Evolutionary conservation across 208 protist species (phyloP).

Genomic region (Balamuthia mandrillaris): DNA sequence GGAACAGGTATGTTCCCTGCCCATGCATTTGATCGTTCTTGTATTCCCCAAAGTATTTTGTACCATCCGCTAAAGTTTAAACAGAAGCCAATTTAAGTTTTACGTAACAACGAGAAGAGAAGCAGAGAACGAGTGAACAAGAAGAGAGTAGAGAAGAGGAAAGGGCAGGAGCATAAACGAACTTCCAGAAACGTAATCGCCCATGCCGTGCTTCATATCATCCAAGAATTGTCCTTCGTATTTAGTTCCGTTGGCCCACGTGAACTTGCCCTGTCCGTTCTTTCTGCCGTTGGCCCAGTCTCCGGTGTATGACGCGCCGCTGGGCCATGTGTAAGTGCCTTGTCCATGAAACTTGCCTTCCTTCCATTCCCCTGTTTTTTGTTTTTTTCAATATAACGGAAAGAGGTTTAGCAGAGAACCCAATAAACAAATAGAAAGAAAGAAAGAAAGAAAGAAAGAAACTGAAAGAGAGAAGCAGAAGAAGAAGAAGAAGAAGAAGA

Average conservation of each 20-base stretch:
- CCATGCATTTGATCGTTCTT: background rate
- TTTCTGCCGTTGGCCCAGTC: background rate
- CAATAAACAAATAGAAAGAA: background rate
- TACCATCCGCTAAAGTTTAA: background rate
- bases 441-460: too few relatives aligned
- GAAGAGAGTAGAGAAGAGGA: background rate
- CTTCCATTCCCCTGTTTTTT: background rate
- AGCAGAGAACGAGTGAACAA: background rate
- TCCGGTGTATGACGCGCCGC: background rate
- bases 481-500: too few relatives aligned
- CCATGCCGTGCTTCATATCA: background rate
- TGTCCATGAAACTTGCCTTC: background rate
- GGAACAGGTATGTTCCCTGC: background rate
- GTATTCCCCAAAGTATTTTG: background rate
- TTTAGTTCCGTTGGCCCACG: background rate
- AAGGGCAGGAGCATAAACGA: background rate
- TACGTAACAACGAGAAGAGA: too few relatives aligned
- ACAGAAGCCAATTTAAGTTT: too few relatives aligned
- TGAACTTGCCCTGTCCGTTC: slow-evolving; percentile 5
- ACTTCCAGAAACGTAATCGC: background rate
- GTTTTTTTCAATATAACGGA: too few relatives aligned
- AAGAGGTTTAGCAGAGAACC: background rate
- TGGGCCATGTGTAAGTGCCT: background rate
- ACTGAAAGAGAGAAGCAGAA: background rate
- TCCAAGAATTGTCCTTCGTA: background rate